Conservation (phyloP, 1,284 basidiomycete genomes). For the Cryptococcus sp. region DNA sequence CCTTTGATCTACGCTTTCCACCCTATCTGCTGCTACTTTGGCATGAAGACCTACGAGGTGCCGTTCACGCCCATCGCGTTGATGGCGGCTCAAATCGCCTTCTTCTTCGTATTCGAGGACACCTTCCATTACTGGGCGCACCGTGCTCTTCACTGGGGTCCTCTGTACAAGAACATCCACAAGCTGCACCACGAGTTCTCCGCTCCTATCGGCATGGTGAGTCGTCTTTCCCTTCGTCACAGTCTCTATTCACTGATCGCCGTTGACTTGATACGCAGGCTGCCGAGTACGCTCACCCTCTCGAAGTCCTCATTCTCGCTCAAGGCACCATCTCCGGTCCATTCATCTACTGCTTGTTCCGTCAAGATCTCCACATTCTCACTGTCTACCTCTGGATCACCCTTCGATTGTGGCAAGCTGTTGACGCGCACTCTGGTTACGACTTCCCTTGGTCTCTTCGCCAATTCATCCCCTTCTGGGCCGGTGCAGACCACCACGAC, state of each 20-base stretch:
- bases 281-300: slow-evolving; percentile 95
- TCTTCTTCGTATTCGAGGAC: slow-evolving; percentile 97
- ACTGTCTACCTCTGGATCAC: slow-evolving; percentile 93
- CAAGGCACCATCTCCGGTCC: slow-evolving; percentile 86
- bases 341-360: slow-evolving; percentile 70
- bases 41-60: slow-evolving; percentile 84
- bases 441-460: slow-evolving; percentile 98
- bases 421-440: slow-evolving; percentile 96
- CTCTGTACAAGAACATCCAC: slow-evolving; percentile 96
- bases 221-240: slow-evolving; percentile 5
- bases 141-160: slow-evolving; percentile 84
- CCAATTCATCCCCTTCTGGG: slow-evolving; percentile 95
- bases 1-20: slow-evolving; percentile 98
- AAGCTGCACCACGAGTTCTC: slow-evolving; percentile 98
- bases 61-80: slow-evolving; percentile 76
- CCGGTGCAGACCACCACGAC: slow-evolving; percentile 97
- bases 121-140: slow-evolving; percentile 82
- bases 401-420: slow-evolving; percentile 92
- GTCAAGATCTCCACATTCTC: slow-evolving; percentile 65
- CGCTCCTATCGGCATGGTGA: slow-evolving; percentile 84
- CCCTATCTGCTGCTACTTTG: slow-evolving; percentile 84
- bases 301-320: slow-evolving; percentile 85
- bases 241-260: background rate
- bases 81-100: slow-evolving; percentile 76
- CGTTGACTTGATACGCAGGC: slow-evolving; percentile 55